Conservation (phyloP, 306 rosid genomes). For the Leucaena leucocephala region DNA sequence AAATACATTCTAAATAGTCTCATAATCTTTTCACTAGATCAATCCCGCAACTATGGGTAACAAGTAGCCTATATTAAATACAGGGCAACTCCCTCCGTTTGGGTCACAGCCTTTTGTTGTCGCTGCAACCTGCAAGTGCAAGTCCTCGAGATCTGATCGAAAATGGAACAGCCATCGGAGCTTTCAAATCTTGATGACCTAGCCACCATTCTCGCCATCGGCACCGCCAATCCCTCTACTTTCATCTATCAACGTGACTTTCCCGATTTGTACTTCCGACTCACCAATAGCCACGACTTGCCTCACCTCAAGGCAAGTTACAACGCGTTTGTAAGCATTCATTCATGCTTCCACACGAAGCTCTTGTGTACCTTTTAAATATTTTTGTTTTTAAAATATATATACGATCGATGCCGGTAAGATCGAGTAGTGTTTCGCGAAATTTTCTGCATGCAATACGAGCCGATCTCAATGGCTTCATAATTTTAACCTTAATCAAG, state of each 20-base stretch:
- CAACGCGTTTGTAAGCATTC: neutral
- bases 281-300: conserved; percentile 19
- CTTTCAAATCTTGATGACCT: neutral
- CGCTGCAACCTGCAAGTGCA: no score
- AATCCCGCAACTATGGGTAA: no score
- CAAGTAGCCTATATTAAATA: no score
- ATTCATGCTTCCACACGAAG: neutral
- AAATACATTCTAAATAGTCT: no score
- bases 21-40: no score
- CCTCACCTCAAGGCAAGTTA: conserved; percentile 22
- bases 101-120: no score
- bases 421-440: neutral
- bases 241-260: neutral
- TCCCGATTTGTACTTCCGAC: conserved; percentile 22
- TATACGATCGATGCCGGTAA: neutral
- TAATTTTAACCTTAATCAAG: neutral
- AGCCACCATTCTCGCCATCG: conserved; percentile 34
- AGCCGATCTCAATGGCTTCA: no score
- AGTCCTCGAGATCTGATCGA: no score
- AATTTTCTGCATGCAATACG: neutral
- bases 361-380: neutral
- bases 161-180: neutral
- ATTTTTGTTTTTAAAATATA: no score
- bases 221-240: conserved; percentile 27
- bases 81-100: no score